A percentile compares a stretch with the other conserved stretches of the same genome.
These are phyloP conservation scores for Cladosporium sphaerospermum DNA, from an alignment of 2,329 filamentous ascomycete species.

Conservation along the genomic window DNA sequence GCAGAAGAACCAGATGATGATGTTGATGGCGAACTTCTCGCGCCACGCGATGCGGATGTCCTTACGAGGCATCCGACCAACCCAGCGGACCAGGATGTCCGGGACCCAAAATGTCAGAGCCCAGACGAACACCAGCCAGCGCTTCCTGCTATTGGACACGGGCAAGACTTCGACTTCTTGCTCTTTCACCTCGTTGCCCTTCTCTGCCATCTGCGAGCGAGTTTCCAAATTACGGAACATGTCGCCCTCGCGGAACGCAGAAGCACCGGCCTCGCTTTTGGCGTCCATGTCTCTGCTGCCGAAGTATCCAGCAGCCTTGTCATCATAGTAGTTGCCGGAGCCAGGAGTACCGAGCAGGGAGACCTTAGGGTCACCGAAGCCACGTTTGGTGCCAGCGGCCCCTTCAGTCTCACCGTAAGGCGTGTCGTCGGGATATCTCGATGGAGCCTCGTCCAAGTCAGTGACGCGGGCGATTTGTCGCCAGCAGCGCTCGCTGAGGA, in stretches of 20 bases:
- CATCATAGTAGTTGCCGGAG: conserved; percentile 57
- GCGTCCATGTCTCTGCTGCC: conserved; percentile 71
- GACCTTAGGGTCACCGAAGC: conserved; percentile 55
- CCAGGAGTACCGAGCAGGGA: conserved; percentile 51
- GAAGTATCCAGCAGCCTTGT: conserved; percentile 79
- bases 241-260: conserved; percentile 85
- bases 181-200: conserved; percentile 83
- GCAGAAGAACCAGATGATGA: conserved; percentile 91
- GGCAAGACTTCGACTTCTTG: conserved; percentile 82
- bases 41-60: conserved; percentile 91
- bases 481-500: conserved; percentile 94
- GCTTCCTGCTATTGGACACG: conserved; percentile 72
- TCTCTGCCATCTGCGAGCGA: conserved; percentile 88
- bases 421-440: conserved; percentile 51
- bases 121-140: conserved; percentile 84
- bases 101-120: conserved; percentile 81
- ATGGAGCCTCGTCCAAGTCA: conserved; percentile 52
- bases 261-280: conserved; percentile 84
- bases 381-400: conserved; percentile 45
- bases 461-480: conserved; percentile 74
- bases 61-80: conserved; percentile 84
- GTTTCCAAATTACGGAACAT: conserved; percentile 98
- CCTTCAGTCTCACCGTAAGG: conserved; percentile 54
- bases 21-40: conserved; percentile 96
- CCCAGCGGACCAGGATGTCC: conserved; percentile 67